Percentiles rank a stretch among this genome's conserved stretches.
Conservation (phyloP, 202 grass and related monocot species). For the Bolboschoenoplectus hybrid region DNA sequence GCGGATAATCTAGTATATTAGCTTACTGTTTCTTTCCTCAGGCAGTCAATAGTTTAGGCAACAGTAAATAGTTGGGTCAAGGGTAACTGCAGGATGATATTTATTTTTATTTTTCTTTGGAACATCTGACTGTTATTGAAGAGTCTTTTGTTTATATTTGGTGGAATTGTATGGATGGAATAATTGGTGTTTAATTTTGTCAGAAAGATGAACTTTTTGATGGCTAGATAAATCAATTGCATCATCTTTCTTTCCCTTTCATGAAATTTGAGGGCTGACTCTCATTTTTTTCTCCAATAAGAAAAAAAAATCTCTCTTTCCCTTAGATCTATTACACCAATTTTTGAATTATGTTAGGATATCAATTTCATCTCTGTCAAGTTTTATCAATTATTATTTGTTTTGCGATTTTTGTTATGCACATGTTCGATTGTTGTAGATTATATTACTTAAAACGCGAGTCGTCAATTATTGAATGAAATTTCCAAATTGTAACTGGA, state of each 20-base stretch:
- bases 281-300: not conserved
- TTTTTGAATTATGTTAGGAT: not conserved
- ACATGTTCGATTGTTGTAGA: not conserved
- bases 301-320: not conserved
- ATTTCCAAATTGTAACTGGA: no score
- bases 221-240: not conserved
- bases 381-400: not conserved
- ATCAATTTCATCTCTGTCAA: not conserved
- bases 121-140: not conserved
- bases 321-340: not conserved
- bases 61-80: not conserved
- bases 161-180: not conserved
- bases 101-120: not conserved
- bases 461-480: no score
- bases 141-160: not conserved
- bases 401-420: constrained; percentile 22
- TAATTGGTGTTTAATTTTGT: not conserved
- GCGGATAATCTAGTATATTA: not conserved
- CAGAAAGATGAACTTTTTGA: not conserved
- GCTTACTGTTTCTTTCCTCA: not conserved
- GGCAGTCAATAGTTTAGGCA: not conserved
- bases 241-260: not conserved
- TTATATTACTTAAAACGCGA: not conserved
- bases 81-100: not conserved
- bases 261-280: not conserved